These are phyloP conservation scores for Lactifluus rugatus DNA, from an alignment of 768 basidiomycete species.

Conservation along the genomic window DNA sequence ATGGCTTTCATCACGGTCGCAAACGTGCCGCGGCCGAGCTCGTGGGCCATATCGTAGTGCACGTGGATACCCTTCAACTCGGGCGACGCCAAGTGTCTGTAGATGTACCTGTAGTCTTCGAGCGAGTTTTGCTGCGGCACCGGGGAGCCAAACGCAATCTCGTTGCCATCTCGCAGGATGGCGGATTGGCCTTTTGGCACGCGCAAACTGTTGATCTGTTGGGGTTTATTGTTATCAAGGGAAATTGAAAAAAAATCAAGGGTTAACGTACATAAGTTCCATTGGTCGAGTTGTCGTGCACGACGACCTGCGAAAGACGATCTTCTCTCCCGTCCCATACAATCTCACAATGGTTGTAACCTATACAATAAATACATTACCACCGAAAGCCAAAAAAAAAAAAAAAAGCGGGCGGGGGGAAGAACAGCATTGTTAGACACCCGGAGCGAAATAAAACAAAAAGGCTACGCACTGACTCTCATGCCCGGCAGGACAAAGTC, in stretches of 20 bases:
- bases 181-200: constrained; percentile 47
- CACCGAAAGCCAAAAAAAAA: constrained; percentile 21
- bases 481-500: constrained; percentile 57
- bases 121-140: constrained; percentile 34
- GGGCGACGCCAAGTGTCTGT: constrained; percentile 49
- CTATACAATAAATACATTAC: constrained; percentile 23
- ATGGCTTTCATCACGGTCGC: constrained; percentile 84
- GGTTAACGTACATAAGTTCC: constrained; percentile 53
- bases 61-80: constrained; percentile 48
- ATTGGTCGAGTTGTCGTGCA: constrained; percentile 56
- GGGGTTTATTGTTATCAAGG: not conserved
- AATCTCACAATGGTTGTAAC: constrained; percentile 48
- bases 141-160: constrained; percentile 72
- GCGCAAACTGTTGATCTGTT: constrained; percentile 57
- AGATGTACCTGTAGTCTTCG: constrained; percentile 77
- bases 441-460: no score
- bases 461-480: constrained; percentile 66
- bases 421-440: no score
- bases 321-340: constrained; percentile 47
- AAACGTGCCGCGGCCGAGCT: constrained; percentile 87
- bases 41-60: constrained; percentile 53
- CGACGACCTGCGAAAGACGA: constrained; percentile 34
- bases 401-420: no score
- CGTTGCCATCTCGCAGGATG: constrained; percentile 69
- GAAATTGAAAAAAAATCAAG: no score